Base-by-base conservation (phyloP, 2,329 filamentous ascomycete genomes). In the Penicillium sp. region DNA sequence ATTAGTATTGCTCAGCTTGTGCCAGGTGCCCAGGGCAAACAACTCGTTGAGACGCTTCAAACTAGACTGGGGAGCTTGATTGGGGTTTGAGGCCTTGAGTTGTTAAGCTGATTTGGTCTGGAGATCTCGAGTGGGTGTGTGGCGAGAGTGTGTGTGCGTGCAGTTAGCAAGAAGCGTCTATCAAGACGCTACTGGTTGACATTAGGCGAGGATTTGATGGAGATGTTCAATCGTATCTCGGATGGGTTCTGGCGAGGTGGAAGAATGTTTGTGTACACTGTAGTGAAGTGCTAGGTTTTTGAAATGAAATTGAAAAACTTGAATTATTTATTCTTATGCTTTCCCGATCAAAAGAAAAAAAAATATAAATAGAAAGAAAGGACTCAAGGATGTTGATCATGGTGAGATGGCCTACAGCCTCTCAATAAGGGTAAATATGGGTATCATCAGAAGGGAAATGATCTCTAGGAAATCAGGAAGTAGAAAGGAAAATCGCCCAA, bases 1-100 rank as follows among this genome's bases (percentile, higher is more conserved):
- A 67, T 77, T 55, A 58, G 60, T 21, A 27, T 78, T 52, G 74
- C 75, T 11, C 62, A 62, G 21, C 59, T 70, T 50, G 61, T 70
- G 40, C 55, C 56, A 3, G 47, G 46, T 45, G 62, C 66, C 44
- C 55, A 63, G 7, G 68, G 69, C 2, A 47, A 53, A 9, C 9
- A 16, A 1, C 36, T 61, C 8, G 57, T 51, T 1, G 4, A 9
- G 3, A 11, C 31, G 1, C 49, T 63, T 21, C 27, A 53, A 29
- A 16, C n/a, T 11, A 33, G 52, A 10, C 48, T 75, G 51, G 64
- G 64, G 7, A 23, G 16, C 11, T 13, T 55, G 46, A 16, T 29
- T 34, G 21, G 39, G 13, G 15, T 31, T 6, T 43, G 10, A 43
- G 11, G 9, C 3, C 5, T 40, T 23, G 19, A 6, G 27, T 29